Conservation (phyloP, 2,329 filamentous ascomycete genomes). For the Westerdykella sp. region DNA sequence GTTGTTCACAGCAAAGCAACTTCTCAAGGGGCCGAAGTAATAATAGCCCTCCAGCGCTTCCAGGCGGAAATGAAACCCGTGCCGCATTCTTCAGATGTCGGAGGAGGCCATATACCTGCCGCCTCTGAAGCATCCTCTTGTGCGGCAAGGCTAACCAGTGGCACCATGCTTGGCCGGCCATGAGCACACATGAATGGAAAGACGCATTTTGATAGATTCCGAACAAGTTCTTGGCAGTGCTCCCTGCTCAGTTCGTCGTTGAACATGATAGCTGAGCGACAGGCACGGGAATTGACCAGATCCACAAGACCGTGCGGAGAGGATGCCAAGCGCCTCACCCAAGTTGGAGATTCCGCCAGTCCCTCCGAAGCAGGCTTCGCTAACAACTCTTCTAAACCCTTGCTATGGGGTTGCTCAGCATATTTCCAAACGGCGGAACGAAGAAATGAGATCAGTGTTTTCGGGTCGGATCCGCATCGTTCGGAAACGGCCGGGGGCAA, state of each 20-base stretch:
- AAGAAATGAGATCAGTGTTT: conserved; percentile 66
- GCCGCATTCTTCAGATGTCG: neutral
- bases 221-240: conserved; percentile 56
- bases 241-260: conserved; percentile 59
- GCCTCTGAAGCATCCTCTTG: too few species aligned
- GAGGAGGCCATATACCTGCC: too few species aligned
- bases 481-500: conserved; percentile 70
- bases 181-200: conserved; percentile 84
- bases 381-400: too few species aligned
- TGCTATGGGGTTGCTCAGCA: conserved; percentile 10
- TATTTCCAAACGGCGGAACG: conserved; percentile 67
- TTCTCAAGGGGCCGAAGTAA: too few species aligned
- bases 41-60: neutral
- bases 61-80: neutral
- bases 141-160: conserved; percentile 31
- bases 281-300: conserved; percentile 68
- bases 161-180: conserved; percentile 53
- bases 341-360: conserved; percentile 29
- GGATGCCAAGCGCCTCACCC: conserved; percentile 57
- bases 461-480: conserved; percentile 66
- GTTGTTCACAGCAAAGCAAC: too few species aligned
- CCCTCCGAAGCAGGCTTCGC: neutral
- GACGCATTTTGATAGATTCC: conserved; percentile 53
- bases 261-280: conserved; percentile 79
- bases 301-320: conserved; percentile 74